Evolutionary conservation across 192 early-diverging fungal genomes (phyloP), one percentile per base, ranked within the genome.

Genomic region (Ramicandelaber brevisporus): DNA sequence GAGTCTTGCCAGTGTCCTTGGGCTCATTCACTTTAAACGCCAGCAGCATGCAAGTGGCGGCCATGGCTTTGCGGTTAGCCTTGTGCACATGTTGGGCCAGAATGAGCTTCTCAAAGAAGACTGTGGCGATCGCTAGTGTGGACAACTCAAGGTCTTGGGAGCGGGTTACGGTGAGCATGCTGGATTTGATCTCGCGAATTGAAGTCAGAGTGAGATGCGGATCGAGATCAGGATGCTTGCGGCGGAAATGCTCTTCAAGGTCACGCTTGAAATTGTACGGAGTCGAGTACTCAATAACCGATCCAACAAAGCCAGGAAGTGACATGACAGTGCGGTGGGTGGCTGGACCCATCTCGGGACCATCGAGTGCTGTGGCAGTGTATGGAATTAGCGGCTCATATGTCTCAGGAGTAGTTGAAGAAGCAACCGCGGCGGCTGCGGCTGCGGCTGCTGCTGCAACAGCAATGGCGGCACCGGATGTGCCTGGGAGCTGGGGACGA

Each of bases 21-120:
- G 79, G 71, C 40, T 89, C 81, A 28, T 86, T 89, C 5, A 80
- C 71, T 43, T 89, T 86, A 33, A 56, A 61, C 1, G 84, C 82
- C 23, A 89, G 44, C 7, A 86, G 47, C 20, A 89, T 33, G 54
- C 84, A 89, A 3, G 61, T 65, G 6, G 61, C 80, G 27, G 65
- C 78, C 22, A 74, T 59, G 4, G 79, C 34, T 33, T 65, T 64
- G 17, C 78, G 63, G 40, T 76, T 88, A 21, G 48, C 52, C 49
- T 81, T 74, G 29, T 37, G 54, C 1, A 77, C 76, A 22, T 61
- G 48, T 11, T 62, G 60, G 52, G 79, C 83, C 20, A 82, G 36
- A 14, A 87, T 58, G 4, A 98, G 65, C 44, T 92, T 98, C 44
- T 98, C 92, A 53, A 98, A 82, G 45, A 86, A 93, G 0, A 80